A percentile compares a stretch with the other conserved stretches of the same genome.
Evolutionary conservation across 202 grass and related monocot genomes (phyloP).

Genomic region (Setaria viridis): DNA sequence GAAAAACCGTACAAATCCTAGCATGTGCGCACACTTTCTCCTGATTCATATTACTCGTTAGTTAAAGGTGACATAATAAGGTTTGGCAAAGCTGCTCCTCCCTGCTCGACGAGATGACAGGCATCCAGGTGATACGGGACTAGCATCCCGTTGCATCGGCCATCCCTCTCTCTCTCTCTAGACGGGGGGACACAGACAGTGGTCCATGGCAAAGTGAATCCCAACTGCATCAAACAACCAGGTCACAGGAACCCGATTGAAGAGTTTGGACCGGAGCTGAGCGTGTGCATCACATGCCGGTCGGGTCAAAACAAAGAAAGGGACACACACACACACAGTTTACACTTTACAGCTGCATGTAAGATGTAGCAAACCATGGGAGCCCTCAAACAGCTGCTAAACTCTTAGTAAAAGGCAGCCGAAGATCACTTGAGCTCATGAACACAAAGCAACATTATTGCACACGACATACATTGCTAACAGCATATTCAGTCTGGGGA

Average conservation of each 20-base stretch:
- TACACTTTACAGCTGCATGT: neutral
- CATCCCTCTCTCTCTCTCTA: neutral
- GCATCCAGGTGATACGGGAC: conserved; percentile 36
- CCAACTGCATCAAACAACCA: conserved; percentile 36
- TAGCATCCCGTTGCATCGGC: neutral
- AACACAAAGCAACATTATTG: too few species aligned
- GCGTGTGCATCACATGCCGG: conserved; percentile 43
- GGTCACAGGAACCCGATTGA: conserved; percentile 41
- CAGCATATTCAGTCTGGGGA: conserved; percentile 10
- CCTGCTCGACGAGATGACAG: conserved; percentile 16
- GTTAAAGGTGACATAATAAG: neutral
- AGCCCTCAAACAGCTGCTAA: neutral
- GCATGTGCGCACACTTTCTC: neutral
- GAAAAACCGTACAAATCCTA: neutral
- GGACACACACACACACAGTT: neutral
- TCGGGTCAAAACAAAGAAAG: conserved; percentile 21
- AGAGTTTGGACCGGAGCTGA: conserved; percentile 50
- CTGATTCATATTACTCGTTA: neutral
- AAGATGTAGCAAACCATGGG: neutral
- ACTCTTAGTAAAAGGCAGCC: neutral
- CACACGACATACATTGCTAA: neutral
- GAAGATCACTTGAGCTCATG: neutral
- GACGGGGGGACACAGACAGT: conserved; percentile 11
- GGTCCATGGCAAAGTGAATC: conserved; percentile 36
- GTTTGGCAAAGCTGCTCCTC: neutral